Evolutionary conservation across 2,329 filamentous ascomycete species (phyloP).

Genomic region (Fusarium lyarnte): DNA sequence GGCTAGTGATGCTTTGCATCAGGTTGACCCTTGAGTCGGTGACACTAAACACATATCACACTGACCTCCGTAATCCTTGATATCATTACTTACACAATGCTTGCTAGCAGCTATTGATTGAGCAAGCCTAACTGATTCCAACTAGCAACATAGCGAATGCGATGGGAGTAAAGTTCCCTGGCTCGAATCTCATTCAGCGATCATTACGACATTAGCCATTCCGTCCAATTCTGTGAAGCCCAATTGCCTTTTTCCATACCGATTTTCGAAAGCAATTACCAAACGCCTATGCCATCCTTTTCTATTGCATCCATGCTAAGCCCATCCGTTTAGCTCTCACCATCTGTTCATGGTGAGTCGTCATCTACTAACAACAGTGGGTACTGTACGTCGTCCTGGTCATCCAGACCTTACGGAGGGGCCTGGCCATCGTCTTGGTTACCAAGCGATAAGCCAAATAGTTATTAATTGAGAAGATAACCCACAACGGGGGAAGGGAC

Average conservation of each 20-base stretch:
- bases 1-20: neutral
- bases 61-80: too few species aligned
- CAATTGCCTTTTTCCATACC: slow-evolving; percentile 7
- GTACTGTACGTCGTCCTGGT: neutral
- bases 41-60: neutral
- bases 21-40: neutral
- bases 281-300: neutral
- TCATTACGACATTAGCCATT: neutral
- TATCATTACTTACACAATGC: neutral
- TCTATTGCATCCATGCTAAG: neutral
- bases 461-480: too few species aligned
- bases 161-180: neutral
- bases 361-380: neutral
- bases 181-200: neutral
- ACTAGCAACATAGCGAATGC: neutral
- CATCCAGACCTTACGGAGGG: neutral
- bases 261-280: neutral
- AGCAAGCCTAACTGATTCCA: neutral
- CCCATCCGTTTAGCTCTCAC: neutral
- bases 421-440: neutral
- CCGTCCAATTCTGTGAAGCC: slow-evolving; percentile 9
- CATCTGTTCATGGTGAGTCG: neutral
- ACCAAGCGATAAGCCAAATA: neutral
- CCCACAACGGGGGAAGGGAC: neutral
- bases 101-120: neutral